These are phyloP conservation scores for Naegleria lovaniensis DNA, from an alignment of 208 protist species.

Conservation along the genomic window DNA sequence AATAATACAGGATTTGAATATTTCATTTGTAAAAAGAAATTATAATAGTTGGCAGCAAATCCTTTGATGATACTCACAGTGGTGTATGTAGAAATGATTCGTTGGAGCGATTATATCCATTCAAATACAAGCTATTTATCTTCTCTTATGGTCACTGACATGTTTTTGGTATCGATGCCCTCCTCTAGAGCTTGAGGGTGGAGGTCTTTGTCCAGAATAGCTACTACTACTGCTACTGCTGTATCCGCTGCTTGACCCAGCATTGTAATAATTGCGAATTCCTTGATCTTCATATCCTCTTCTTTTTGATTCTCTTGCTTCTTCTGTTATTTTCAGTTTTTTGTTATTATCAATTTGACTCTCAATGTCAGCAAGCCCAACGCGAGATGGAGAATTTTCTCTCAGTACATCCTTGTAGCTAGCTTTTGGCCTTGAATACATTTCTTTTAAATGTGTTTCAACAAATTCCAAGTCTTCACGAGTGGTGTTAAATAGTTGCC, in stretches of 20 bases:
- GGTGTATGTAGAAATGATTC: no score
- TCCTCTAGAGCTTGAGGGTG: no score
- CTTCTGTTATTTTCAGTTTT: background rate
- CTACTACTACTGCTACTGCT: no score
- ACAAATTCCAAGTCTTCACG: background rate
- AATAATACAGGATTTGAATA: background rate
- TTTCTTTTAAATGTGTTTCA: background rate
- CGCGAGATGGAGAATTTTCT: background rate
- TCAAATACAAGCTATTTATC: no score
- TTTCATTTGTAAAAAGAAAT: conserved; percentile 13
- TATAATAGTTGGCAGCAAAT: no score
- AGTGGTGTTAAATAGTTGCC: conserved; percentile 13
- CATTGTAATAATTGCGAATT: background rate
- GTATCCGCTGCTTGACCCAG: no score
- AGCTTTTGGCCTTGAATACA: background rate
- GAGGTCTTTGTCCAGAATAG: no score
- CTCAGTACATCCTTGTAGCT: background rate
- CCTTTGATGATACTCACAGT: no score
- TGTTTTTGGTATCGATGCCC: no score
- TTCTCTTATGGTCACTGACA: no score
- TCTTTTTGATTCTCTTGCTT: background rate
- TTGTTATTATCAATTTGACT: background rate
- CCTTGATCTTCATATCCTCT: background rate
- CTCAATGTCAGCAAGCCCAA: background rate
- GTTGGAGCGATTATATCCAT: no score